Evolutionary conservation across 2,329 filamentous ascomycete genomes (phyloP).

Genomic region (Coniosporium tulheliwenetii): DNA sequence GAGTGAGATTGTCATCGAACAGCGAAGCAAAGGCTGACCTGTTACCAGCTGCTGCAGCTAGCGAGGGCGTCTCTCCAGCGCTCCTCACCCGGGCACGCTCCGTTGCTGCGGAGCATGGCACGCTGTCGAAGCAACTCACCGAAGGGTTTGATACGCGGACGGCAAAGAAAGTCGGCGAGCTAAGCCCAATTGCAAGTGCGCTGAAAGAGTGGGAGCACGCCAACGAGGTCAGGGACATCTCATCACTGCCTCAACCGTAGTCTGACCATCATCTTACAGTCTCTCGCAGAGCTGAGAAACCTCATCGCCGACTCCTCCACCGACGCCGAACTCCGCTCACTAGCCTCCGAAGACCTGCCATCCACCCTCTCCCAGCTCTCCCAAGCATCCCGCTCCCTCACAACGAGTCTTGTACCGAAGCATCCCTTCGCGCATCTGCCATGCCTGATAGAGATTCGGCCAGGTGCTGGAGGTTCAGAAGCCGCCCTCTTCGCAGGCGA

Average conservation of each 20-base stretch:
- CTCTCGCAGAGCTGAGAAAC: constrained; percentile 53
- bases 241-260: neutral
- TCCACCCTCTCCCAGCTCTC: constrained; percentile 47
- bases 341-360: constrained; percentile 55
- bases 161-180: constrained; percentile 42
- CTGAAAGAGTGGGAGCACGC: constrained; percentile 42
- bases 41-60: neutral
- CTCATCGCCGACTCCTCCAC: constrained; percentile 55
- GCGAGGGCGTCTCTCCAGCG: constrained; percentile 31
- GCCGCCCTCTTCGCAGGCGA: constrained; percentile 81
- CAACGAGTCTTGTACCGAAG: constrained; percentile 63
- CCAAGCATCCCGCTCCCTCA: constrained; percentile 50
- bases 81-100: constrained; percentile 39
- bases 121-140: constrained; percentile 35
- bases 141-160: constrained; percentile 38
- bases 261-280: constrained; percentile 17
- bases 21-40: too few relatives aligned
- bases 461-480: constrained; percentile 82
- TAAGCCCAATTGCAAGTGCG: constrained; percentile 34
- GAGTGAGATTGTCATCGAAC: neutral
- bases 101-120: constrained; percentile 38
- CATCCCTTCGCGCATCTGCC: constrained; percentile 84
- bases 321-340: constrained; percentile 41
- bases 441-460: constrained; percentile 81
- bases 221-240: constrained; percentile 29